Conservation (phyloP, 495 filamentous ascomycete genomes). For the Astrocystis sublimbata region DNA sequence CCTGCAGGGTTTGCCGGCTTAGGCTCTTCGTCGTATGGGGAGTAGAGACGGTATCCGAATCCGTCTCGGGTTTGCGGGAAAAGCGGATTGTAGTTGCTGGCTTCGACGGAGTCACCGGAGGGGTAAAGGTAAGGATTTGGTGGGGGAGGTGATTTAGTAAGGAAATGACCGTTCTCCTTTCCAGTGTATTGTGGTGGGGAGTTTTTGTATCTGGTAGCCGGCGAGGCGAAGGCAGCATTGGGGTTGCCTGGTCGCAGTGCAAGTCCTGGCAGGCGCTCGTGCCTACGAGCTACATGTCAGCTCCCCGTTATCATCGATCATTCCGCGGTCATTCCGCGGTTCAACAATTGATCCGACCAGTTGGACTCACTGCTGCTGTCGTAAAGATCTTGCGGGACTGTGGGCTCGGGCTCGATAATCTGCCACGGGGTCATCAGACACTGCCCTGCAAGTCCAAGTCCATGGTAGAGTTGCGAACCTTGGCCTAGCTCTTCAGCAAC, state of each 20-base stretch:
- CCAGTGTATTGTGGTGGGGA: conserved; percentile 20
- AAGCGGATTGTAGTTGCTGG: conserved; percentile 45
- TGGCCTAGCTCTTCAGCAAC: conserved; percentile 9
- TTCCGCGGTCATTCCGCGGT: too few relatives aligned
- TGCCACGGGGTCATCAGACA: conserved; percentile 28
- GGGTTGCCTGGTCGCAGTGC: conserved; percentile 33
- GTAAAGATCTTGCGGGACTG: conserved; percentile 11
- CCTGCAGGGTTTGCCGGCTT: conserved; percentile 27
- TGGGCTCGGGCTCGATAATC: conserved; percentile 19
- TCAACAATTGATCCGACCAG: conserved; percentile 8
- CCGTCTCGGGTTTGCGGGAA: conserved; percentile 37
- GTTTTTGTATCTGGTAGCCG: conserved; percentile 19
- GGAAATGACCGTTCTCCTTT: conserved; percentile 27
- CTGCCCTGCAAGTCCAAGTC: conserved; percentile 11
- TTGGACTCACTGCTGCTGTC: conserved; percentile 32
- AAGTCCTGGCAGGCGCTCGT: conserved; percentile 25
- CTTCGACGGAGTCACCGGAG: conserved; percentile 31
- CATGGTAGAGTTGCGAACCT: conserved; percentile 23
- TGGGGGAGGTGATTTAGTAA: conserved; percentile 21
- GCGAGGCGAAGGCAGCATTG: conserved; percentile 29
- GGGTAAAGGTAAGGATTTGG: conserved; percentile 37
- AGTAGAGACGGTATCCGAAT: conserved; percentile 36
- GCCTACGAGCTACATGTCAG: conserved; percentile 25
- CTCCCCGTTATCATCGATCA: conserved; percentile 5
- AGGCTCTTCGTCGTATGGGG: conserved; percentile 31